These are phyloP conservation scores for Schizophyllum amplum DNA, from an alignment of 1,284 basidiomycete genomes.

Conservation along the genomic window DNA sequence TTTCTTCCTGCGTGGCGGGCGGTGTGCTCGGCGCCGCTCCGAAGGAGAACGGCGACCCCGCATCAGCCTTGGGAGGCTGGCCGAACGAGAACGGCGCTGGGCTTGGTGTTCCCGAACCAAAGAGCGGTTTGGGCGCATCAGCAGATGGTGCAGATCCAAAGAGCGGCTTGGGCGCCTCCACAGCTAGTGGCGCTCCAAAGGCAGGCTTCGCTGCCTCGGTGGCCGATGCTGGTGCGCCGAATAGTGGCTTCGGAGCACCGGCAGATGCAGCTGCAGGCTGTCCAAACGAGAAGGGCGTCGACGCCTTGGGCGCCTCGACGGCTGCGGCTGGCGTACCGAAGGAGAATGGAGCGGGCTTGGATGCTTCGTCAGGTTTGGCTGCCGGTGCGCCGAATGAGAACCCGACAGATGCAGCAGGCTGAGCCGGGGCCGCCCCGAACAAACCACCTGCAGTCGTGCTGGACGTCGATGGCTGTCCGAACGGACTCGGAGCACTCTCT, in stretches of 20 bases:
- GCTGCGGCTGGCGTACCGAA: conserved; percentile 4
- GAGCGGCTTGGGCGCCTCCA: conserved; percentile 17
- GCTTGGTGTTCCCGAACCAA: background rate
- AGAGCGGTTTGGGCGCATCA: conserved; percentile 5
- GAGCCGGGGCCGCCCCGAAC: background rate
- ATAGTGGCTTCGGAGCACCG: conserved; percentile 16
- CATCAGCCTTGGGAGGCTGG: conserved; percentile 6
- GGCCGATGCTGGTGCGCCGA: conserved; percentile 15
- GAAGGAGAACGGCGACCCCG: conserved; percentile 6
- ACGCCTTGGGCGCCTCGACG: conserved; percentile 2
- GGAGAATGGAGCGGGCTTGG: conserved; percentile 1
- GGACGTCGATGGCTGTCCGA: background rate
- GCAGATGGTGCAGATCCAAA: background rate
- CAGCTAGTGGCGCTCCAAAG: conserved; percentile 15
- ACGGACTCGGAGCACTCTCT: background rate
- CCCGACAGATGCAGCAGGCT: background rate
- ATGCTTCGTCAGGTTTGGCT: background rate
- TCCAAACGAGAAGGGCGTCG: conserved; percentile 1
- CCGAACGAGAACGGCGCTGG: background rate
- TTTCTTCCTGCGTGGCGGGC: background rate
- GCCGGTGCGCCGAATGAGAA: background rate
- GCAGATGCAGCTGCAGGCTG: background rate
- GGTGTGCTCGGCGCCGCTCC: background rate
- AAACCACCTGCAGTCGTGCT: background rate
- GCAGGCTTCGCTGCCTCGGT: conserved; percentile 3